phyloP scores from a whole-genome alignment of 2,329 filamentous ascomycete genomes.

The Dactylellina cionopaga region DNA sequence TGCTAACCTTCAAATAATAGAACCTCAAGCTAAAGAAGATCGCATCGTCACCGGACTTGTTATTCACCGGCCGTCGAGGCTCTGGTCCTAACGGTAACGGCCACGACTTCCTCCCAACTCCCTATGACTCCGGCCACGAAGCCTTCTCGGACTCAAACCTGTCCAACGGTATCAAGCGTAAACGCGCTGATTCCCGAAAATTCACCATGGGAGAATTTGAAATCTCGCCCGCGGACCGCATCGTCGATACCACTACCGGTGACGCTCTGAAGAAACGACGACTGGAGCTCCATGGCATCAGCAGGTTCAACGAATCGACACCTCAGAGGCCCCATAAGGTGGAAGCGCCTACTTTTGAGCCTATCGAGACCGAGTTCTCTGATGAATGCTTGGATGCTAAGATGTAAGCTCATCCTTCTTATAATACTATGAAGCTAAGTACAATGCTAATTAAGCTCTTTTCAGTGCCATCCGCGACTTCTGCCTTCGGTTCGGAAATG shows the following conservation, averaged over 20 bases:
- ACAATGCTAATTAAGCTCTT: background rate
- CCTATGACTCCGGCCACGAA: constrained; percentile 49
- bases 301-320: constrained; percentile 8
- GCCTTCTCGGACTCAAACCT: constrained; percentile 51
- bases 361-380: constrained; percentile 45
- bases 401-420: constrained; percentile 34
- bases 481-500: constrained; percentile 34
- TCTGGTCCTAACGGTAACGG: constrained; percentile 41
- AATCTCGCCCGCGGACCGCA: constrained; percentile 9
- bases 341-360: constrained; percentile 37
- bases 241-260: constrained; percentile 34
- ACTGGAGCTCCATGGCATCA: constrained; percentile 38
- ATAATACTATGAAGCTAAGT: background rate
- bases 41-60: constrained; percentile 42
- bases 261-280: constrained; percentile 47
- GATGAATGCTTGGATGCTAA: constrained; percentile 43
- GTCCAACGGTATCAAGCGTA: constrained; percentile 47
- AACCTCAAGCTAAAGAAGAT: constrained; percentile 44
- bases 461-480: constrained; percentile 47
- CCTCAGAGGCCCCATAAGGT: constrained; percentile 28
- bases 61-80: constrained; percentile 32
- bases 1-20: constrained; percentile 13
- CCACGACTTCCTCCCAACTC: constrained; percentile 46
- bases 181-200: constrained; percentile 47
- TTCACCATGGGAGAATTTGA: constrained; percentile 49